Percentiles rank a stretch among this genome's conserved stretches.
Evolutionary conservation across 1,284 basidiomycete species (phyloP).

Genomic region (Leucoagaricus sp.): DNA sequence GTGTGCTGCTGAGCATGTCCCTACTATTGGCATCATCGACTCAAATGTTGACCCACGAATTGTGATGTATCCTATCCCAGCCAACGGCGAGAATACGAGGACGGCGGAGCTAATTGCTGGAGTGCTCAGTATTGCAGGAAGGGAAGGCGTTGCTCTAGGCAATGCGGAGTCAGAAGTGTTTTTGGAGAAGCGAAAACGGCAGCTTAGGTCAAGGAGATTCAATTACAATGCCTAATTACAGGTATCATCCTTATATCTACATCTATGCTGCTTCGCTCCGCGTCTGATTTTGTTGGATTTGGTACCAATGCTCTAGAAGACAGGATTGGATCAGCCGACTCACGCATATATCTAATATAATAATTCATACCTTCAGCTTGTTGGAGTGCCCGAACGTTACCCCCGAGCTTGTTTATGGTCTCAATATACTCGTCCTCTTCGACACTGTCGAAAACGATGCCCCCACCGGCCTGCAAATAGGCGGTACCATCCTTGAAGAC

Average conservation of each 20-base stretch:
- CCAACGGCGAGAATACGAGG: constrained; percentile 93
- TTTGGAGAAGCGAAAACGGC: constrained; percentile 4
- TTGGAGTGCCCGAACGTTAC: constrained; percentile 85
- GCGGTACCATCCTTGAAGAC: constrained; percentile 92
- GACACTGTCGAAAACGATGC: constrained; percentile 96
- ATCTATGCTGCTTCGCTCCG: constrained; percentile 29
- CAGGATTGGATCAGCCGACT: background rate
- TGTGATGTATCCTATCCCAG: constrained; percentile 98
- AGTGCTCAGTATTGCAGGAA: constrained; percentile 89
- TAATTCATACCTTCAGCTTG: constrained; percentile 82
- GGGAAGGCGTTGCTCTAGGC: constrained; percentile 67
- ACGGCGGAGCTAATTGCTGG: constrained; percentile 91
- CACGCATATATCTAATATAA: background rate
- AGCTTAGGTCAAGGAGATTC: constrained; percentile 7
- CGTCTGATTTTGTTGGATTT: constrained; percentile 52
- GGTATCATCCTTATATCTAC: constrained; percentile 20
- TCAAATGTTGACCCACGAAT: constrained; percentile 95
- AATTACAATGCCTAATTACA: constrained; percentile 5
- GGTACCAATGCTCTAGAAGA: constrained; percentile 63
- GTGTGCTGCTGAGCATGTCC: constrained; percentile 81
- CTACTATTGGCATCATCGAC: constrained; percentile 90
- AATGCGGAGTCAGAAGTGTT: constrained; percentile 15
- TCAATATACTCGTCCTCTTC: constrained; percentile 98
- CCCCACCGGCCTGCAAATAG: constrained; percentile 96
- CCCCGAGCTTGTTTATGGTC: constrained; percentile 93